Evolutionary conservation across 192 early-diverging fungal species (phyloP).

Genomic region (Ramicandelaber brevisporus): DNA sequence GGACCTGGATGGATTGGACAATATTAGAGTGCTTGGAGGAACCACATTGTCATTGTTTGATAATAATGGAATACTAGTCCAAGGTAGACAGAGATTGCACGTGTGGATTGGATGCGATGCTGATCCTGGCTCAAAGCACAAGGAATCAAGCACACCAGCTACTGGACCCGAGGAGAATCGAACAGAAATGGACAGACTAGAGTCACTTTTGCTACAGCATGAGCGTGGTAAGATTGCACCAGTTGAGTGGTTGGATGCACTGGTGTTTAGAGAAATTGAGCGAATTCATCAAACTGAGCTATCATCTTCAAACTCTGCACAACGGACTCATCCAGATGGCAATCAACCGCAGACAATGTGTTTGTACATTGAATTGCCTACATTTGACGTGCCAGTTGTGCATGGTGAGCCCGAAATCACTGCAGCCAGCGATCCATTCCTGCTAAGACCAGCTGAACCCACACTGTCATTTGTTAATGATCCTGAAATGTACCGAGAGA

Average conservation of each 20-base stretch:
- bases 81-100: constrained; percentile 55
- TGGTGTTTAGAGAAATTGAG: constrained; percentile 73
- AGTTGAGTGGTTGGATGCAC: constrained; percentile 80
- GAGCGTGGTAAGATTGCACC: constrained; percentile 68
- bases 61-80: constrained; percentile 54
- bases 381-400: constrained; percentile 92
- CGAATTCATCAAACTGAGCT: constrained; percentile 31
- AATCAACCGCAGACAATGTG: constrained; percentile 32
- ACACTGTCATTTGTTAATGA: constrained; percentile 39
- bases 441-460: constrained; percentile 8
- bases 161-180: constrained; percentile 12
- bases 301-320: constrained; percentile 18
- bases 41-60: constrained; percentile 64
- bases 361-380: constrained; percentile 74
- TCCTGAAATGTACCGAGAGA: constrained; percentile 70
- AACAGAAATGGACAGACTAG: constrained; percentile 65
- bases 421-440: constrained; percentile 13
- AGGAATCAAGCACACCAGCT: constrained; percentile 26
- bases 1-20: constrained; percentile 49
- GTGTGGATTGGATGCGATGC: constrained; percentile 41
- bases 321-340: no score
- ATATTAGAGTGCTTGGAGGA: constrained; percentile 43
- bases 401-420: constrained; percentile 43
- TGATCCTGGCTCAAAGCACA: constrained; percentile 17
- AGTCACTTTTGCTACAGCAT: constrained; percentile 57